These are phyloP conservation scores for Filobasidium wieringae DNA, from an alignment of 768 basidiomycete species.

Conservation along the genomic window DNA sequence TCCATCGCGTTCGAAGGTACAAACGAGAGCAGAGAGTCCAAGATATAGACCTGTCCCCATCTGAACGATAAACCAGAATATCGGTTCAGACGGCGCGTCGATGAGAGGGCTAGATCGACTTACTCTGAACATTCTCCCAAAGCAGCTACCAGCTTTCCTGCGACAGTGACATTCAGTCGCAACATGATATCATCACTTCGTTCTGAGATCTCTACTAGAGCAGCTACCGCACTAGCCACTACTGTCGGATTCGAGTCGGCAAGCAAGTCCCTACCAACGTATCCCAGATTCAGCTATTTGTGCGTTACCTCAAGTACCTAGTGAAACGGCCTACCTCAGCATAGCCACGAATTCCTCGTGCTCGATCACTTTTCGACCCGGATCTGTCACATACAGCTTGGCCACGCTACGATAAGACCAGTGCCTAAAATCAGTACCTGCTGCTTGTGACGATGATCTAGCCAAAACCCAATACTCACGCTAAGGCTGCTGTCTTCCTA, in stretches of 20 bases:
- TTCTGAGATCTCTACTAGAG: constrained; percentile 92
- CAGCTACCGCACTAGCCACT: constrained; percentile 91
- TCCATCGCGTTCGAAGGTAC: constrained; percentile 80
- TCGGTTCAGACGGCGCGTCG: not conserved
- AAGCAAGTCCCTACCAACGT: constrained; percentile 55
- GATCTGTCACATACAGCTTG: constrained; percentile 79
- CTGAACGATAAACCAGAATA: constrained; percentile 41
- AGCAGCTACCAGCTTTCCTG: constrained; percentile 80
- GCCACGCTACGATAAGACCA: constrained; percentile 61
- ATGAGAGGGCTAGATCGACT: constrained; percentile 37
- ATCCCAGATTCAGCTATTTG: not conserved
- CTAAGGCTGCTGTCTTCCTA: constrained; percentile 90
- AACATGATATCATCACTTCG: constrained; percentile 87
- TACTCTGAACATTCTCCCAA: constrained; percentile 95
- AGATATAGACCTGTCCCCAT: constrained; percentile 98
- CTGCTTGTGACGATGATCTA: not conserved
- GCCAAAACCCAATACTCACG: no score
- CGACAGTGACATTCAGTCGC: constrained; percentile 71
- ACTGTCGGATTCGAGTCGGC: constrained; percentile 92
- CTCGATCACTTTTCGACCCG: constrained; percentile 61
- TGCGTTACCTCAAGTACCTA: not conserved
- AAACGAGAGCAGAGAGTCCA: constrained; percentile 84
- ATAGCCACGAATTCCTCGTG: constrained; percentile 80
- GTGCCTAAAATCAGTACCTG: not conserved
- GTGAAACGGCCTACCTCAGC: constrained; percentile 45